phyloP scores from a whole-genome alignment of 331 rosid genomes.

The Quercus phellos region DNA sequence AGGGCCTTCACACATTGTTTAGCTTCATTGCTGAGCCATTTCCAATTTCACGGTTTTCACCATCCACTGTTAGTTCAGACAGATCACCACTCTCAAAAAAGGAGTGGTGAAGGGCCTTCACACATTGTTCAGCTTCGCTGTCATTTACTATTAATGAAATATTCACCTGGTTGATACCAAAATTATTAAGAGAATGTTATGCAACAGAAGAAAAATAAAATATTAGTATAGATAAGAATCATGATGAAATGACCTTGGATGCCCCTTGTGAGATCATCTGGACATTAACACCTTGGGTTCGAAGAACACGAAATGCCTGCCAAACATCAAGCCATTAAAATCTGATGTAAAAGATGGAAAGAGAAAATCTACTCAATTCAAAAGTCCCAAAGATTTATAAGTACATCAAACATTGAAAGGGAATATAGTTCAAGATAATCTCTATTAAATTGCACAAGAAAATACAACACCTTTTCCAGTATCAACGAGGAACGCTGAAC shows the following conservation, averaged over 20 bases:
- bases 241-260: conserved; percentile 61
- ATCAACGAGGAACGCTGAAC: conserved; percentile 87
- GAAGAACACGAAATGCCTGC: conserved; percentile 83
- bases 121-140: conserved; percentile 77
- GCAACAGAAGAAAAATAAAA: not conserved
- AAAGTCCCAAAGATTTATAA: not conserved
- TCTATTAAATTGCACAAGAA: conserved; percentile 7
- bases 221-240: not conserved
- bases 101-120: conserved; percentile 65
- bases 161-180: conserved; percentile 55
- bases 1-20: not conserved
- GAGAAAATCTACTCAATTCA: not conserved
- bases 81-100: conserved; percentile 48
- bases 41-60: not conserved
- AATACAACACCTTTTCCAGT: conserved; percentile 72
- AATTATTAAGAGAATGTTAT: not conserved
- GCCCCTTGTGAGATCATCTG: conserved; percentile 99
- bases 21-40: not conserved
- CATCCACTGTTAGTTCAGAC: conserved; percentile 30
- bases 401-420: not conserved
- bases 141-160: conserved; percentile 87
- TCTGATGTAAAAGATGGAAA: not conserved
- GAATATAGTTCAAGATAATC: not conserved
- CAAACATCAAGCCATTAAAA: conserved; percentile 7
- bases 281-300: conserved; percentile 75